A percentile compares a stretch with the other conserved stretches of the same genome.
Conservation (phyloP, 495 filamentous ascomycete genomes). For the Apiosordaria backusii region DNA sequence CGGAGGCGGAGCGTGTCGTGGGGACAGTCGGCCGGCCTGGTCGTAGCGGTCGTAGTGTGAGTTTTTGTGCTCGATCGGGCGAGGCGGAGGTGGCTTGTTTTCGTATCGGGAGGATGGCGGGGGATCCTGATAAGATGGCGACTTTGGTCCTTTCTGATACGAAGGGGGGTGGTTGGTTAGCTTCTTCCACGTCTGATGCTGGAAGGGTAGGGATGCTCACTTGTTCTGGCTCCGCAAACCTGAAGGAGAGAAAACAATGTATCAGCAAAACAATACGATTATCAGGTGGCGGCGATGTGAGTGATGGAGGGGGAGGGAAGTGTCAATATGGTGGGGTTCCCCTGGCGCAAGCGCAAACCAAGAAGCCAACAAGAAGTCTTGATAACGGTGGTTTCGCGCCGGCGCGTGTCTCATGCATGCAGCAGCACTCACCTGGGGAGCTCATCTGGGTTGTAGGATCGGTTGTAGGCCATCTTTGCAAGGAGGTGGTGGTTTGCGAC, state of each 20-base stretch:
- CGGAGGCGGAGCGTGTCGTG: constrained; percentile 18
- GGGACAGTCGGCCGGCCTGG: constrained; percentile 19
- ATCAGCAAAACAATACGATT: constrained; percentile 24
- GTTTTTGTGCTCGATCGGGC: constrained; percentile 28
- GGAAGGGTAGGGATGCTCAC: constrained; percentile 44
- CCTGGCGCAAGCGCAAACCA: constrained; percentile 4
- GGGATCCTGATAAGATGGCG: background rate
- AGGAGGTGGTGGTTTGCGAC: constrained; percentile 15
- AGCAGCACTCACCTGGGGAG: constrained; percentile 75
- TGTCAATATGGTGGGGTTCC: constrained; percentile 9
- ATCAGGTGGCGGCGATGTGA: constrained; percentile 14
- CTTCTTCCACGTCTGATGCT: background rate
- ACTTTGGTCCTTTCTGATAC: constrained; percentile 14
- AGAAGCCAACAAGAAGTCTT: background rate
- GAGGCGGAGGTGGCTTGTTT: constrained; percentile 37
- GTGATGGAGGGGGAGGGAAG: background rate
- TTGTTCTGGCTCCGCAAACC: constrained; percentile 93
- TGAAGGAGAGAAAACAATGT: constrained; percentile 33
- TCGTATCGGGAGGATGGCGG: constrained; percentile 34
- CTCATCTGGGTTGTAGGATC: constrained; percentile 90
- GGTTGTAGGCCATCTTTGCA: constrained; percentile 84
- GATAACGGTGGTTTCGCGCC: constrained; percentile 12
- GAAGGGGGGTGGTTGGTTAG: constrained; percentile 1
- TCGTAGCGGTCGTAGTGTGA: constrained; percentile 20
- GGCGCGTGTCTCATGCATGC: background rate